Conservation (phyloP, 2,329 filamentous ascomycete species). For the Talaromyces sp. region DNA sequence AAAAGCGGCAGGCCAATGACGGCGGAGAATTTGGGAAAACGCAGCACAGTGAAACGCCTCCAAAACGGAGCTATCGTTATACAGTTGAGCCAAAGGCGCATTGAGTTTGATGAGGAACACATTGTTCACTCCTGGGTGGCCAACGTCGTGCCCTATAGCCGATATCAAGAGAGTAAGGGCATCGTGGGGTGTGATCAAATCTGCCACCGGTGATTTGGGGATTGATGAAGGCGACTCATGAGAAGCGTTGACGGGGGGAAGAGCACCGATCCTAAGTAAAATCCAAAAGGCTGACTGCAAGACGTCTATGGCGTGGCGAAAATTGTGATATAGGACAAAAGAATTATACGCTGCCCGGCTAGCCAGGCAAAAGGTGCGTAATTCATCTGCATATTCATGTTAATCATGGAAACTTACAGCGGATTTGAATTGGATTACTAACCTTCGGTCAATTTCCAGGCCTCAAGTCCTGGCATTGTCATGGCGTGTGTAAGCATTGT, state of each 20-base stretch:
- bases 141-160: constrained; percentile 96
- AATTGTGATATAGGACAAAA: constrained; percentile 97
- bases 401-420: neutral
- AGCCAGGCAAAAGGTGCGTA: constrained; percentile 80
- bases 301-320: constrained; percentile 94
- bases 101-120: constrained; percentile 90
- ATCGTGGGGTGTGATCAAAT: constrained; percentile 78
- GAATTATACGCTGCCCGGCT: constrained; percentile 93
- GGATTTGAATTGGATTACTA: neutral
- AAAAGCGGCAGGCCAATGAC: constrained; percentile 84
- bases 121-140: constrained; percentile 97
- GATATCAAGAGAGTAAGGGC: constrained; percentile 84
- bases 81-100: constrained; percentile 86
- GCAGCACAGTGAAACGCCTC: constrained; percentile 98
- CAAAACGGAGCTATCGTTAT: constrained; percentile 93
- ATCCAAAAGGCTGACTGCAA: constrained; percentile 91
- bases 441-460: constrained; percentile 73
- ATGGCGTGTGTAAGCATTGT: constrained; percentile 89
- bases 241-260: constrained; percentile 60
- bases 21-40: constrained; percentile 89
- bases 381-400: constrained; percentile 55
- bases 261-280: constrained; percentile 70
- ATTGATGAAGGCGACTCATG: constrained; percentile 13
- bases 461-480: constrained; percentile 71
- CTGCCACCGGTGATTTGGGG: constrained; percentile 61